These are phyloP conservation scores for Termitomyces sp. DNA, from an alignment of 1,284 basidiomycete genomes.

Conservation along the genomic window DNA sequence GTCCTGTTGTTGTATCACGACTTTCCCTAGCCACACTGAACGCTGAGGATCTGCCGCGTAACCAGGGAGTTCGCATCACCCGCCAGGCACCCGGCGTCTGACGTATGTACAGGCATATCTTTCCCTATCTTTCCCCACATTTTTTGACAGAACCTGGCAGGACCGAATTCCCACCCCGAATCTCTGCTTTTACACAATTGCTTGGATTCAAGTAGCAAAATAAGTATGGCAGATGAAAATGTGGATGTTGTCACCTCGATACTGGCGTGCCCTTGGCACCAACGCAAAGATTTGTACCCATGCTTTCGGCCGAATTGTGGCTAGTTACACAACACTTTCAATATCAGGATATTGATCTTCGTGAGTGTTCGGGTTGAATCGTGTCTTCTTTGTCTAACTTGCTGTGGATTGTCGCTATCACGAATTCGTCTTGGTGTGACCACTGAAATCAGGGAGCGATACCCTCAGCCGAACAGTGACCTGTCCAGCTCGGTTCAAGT, in stretches of 20 bases:
- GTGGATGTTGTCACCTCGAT: background rate
- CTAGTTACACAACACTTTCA: background rate
- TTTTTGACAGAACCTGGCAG: background rate
- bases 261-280: background rate
- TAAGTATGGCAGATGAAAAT: background rate
- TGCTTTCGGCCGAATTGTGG: too few species aligned
- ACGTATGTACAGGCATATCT: too few species aligned
- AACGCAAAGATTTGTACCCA: background rate
- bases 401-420: background rate
- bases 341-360: background rate
- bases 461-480: background rate
- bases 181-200: background rate
- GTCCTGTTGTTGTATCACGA: background rate
- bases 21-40: background rate
- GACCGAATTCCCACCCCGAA: background rate
- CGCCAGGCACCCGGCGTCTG: background rate
- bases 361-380: background rate
- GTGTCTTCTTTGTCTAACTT: background rate
- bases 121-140: background rate
- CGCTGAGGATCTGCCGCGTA: background rate
- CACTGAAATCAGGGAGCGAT: background rate
- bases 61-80: background rate
- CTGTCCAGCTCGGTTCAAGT: background rate
- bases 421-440: background rate
- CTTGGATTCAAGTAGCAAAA: too few species aligned